Evolutionary conservation across 768 basidiomycete species (phyloP).

Genomic region (Pholiota molesta): DNA sequence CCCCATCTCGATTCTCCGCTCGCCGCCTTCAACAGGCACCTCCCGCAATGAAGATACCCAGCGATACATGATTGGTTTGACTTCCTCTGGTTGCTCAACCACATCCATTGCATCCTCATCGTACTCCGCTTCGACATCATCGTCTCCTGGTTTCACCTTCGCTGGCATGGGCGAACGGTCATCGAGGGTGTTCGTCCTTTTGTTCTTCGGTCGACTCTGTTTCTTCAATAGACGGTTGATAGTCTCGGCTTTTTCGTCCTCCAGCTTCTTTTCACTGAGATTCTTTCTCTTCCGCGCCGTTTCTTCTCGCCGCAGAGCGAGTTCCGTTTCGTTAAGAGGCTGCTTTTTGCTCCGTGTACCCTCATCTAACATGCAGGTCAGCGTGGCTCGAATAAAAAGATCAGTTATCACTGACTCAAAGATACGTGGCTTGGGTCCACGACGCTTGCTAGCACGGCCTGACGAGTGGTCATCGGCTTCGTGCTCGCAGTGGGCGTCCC

Average conservation of each 20-base stretch:
- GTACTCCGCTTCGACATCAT: conserved; percentile 44
- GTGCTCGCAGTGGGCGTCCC: conserved; percentile 25
- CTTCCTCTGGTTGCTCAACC: conserved; percentile 37
- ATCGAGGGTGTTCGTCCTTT: conserved; percentile 56
- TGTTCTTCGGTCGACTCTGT: conserved; percentile 69
- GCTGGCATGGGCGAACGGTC: conserved; percentile 40
- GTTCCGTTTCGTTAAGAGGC: conserved; percentile 69
- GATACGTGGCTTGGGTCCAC: conserved; percentile 72
- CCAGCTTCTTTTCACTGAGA: conserved; percentile 79
- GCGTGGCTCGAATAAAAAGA: neutral
- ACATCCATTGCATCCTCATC: conserved; percentile 37
- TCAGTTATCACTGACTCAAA: conserved; percentile 42
- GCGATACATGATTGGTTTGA: conserved; percentile 63
- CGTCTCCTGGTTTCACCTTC: conserved; percentile 30
- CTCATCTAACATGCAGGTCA: conserved; percentile 21
- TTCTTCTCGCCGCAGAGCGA: conserved; percentile 77
- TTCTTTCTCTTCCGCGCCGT: conserved; percentile 82
- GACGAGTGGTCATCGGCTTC: conserved; percentile 57
- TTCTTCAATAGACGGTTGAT: conserved; percentile 90
- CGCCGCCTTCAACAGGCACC: conserved; percentile 17
- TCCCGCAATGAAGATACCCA: conserved; percentile 67
- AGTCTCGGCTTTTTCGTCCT: conserved; percentile 88
- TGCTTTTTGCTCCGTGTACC: conserved; percentile 57
- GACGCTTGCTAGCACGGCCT: conserved; percentile 73
- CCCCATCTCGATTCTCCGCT: conserved; percentile 40